A percentile compares a stretch with the other conserved stretches of the same genome.
phyloP scores from a whole-genome alignment of 2,329 filamentous ascomycete genomes.

The Keithomyces neogunnii region DNA sequence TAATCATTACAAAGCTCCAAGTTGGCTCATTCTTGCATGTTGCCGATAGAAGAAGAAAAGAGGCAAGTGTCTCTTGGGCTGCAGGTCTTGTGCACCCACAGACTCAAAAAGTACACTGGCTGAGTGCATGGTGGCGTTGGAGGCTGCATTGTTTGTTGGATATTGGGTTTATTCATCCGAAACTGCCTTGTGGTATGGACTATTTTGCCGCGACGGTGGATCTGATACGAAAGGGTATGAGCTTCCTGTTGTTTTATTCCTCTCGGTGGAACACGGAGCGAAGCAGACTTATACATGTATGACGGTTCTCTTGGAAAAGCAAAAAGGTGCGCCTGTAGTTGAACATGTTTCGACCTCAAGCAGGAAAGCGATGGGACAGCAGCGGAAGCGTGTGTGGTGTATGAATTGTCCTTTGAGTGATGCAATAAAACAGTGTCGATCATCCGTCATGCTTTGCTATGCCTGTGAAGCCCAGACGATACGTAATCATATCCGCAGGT shows the following conservation, averaged over 20 bases:
- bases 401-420: background rate
- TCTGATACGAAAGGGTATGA: background rate
- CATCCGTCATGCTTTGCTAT: too few species aligned
- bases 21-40: background rate
- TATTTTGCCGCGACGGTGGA: background rate
- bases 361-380: background rate
- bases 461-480: too few species aligned
- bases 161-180: background rate
- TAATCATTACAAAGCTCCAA: background rate
- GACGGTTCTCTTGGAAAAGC: background rate
- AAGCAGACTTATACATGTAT: background rate
- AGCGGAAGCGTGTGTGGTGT: background rate
- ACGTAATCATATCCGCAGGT: too few species aligned
- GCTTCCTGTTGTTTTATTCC: background rate
- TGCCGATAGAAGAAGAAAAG: background rate
- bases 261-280: background rate
- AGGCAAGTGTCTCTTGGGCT: background rate
- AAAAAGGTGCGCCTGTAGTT: background rate
- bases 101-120: background rate
- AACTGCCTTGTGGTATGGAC: background rate
- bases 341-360: background rate
- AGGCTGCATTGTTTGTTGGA: slow-evolving; percentile 4
- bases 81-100: background rate
- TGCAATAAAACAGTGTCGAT: background rate
- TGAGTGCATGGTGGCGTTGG: slow-evolving; percentile 1